A percentile compares a stretch with the other conserved stretches of the same genome.
These are phyloP conservation scores for Rhododendron griersonianum DNA, from an alignment of 148 eudicot species.

Conservation along the genomic window DNA sequence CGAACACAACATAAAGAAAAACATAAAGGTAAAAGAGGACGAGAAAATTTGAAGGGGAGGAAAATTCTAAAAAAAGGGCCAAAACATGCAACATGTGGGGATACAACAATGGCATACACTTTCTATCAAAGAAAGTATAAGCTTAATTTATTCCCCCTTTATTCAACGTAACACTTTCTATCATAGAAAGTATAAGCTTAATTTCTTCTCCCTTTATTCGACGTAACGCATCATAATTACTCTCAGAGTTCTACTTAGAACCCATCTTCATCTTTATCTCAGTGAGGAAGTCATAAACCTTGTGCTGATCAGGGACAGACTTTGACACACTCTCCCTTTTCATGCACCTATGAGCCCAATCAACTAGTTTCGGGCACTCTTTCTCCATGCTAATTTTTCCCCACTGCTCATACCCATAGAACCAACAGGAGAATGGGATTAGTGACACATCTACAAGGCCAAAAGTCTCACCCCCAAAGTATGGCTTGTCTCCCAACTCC, in stretches of 20 bases:
- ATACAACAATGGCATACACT: background rate
- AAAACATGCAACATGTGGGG: background rate
- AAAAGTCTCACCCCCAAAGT: conserved; percentile 12
- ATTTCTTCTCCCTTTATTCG: background rate
- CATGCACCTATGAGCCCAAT: conserved; percentile 44
- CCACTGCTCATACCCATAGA: conserved; percentile 9
- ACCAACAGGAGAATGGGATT: conserved; percentile 34
- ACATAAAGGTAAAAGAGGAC: no score
- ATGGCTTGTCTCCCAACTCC: conserved; percentile 21
- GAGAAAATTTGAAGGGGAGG: background rate
- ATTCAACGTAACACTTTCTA: no score
- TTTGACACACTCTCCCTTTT: conserved; percentile 34
- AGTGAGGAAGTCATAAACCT: background rate
- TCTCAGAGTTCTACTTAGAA: background rate
- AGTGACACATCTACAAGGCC: conserved; percentile 41
- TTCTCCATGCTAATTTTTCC: conserved; percentile 23
- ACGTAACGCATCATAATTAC: background rate
- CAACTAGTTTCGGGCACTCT: conserved; percentile 31
- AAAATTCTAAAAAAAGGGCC: no score
- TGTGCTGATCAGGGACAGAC: background rate
- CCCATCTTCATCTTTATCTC: background rate
- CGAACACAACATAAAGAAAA: background rate
- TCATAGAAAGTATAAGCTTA: background rate
- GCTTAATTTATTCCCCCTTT: background rate
- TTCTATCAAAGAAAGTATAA: no score